phyloP scores from a whole-genome alignment of 2,329 filamentous ascomycete species.

The Exophiala aquamarina region DNA sequence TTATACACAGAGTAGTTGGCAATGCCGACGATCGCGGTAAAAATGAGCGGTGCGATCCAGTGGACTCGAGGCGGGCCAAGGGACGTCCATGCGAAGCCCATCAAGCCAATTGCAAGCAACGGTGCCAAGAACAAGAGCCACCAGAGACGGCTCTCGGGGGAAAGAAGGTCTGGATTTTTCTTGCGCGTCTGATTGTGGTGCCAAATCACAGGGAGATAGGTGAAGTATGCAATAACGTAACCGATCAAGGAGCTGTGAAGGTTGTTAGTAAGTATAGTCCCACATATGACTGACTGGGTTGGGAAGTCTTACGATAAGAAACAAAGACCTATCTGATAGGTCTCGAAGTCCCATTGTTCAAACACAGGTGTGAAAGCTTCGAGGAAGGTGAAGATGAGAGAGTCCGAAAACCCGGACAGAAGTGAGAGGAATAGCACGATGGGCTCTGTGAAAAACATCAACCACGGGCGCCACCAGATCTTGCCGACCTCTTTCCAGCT shows the following conservation, averaged over 20 bases:
- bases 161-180: conserved; percentile 48
- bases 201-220: conserved; percentile 55
- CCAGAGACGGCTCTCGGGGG: conserved; percentile 62
- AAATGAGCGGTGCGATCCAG: conserved; percentile 64
- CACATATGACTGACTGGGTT: neutral
- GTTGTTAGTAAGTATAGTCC: neutral
- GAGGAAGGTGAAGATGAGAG: conserved; percentile 67
- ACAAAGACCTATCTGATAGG: conserved; percentile 48
- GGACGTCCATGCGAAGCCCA: conserved; percentile 62
- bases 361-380: conserved; percentile 63
- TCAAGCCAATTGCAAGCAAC: conserved; percentile 49
- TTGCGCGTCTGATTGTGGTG: conserved; percentile 42
- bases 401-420: conserved; percentile 63
- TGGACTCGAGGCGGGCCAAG: conserved; percentile 53
- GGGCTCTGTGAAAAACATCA: conserved; percentile 65
- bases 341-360: conserved; percentile 58
- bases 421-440: conserved; percentile 63
- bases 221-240: conserved; percentile 57
- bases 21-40: conserved; percentile 58
- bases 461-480: conserved; percentile 62
- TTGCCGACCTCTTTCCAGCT: conserved; percentile 56
- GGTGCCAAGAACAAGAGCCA: conserved; percentile 52
- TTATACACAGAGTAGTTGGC: conserved; percentile 52
- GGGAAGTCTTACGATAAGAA: conserved; percentile 50
- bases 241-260: conserved; percentile 48